Evolutionary conservation across 1,284 basidiomycete genomes (phyloP).

Genomic region (Malassezia equina): DNA sequence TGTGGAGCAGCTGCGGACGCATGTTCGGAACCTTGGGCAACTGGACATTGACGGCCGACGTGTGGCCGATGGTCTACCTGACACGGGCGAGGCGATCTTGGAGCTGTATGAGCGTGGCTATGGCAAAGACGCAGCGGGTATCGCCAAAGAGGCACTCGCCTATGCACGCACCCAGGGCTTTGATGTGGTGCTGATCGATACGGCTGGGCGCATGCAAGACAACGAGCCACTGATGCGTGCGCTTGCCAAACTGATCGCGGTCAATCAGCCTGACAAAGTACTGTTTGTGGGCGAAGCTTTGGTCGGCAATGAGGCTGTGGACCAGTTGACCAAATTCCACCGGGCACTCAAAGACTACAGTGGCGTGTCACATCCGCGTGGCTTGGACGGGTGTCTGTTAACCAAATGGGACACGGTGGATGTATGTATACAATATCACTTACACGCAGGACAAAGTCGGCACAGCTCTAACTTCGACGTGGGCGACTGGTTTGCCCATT

Average conservation of each 20-base stretch:
- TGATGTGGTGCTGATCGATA: conserved; percentile 47
- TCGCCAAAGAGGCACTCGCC: conserved; percentile 81
- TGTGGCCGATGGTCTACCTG: conserved; percentile 17
- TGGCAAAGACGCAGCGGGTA: conserved; percentile 94
- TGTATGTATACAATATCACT: conserved; percentile 2
- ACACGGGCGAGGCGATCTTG: conserved; percentile 50
- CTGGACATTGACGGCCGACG: conserved; percentile 50
- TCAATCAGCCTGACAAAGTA: conserved; percentile 46
- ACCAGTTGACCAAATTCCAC: conserved; percentile 45
- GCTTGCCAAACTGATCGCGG: conserved; percentile 40
- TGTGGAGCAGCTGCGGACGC: conserved; percentile 91
- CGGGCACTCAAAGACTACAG: conserved; percentile 44
- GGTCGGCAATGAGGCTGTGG: conserved; percentile 47
- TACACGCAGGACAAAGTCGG: conserved; percentile 40
- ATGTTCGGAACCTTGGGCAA: conserved; percentile 86
- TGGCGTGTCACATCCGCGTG: conserved; percentile 38
- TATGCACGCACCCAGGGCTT: conserved; percentile 37
- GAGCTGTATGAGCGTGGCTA: conserved; percentile 95
- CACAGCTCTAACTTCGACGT: conserved; percentile 41
- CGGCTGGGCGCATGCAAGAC: conserved; percentile 47
- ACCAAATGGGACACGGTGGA: conserved; percentile 48
- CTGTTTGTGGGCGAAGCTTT: conserved; percentile 48
- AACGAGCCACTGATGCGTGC: conserved; percentile 48
- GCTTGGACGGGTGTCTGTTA: conserved; percentile 43
- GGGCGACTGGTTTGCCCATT: conserved; percentile 43